Evolutionary conservation across 1,284 basidiomycete genomes (phyloP).

Genomic region (Malassezia yamatoensis): DNA sequence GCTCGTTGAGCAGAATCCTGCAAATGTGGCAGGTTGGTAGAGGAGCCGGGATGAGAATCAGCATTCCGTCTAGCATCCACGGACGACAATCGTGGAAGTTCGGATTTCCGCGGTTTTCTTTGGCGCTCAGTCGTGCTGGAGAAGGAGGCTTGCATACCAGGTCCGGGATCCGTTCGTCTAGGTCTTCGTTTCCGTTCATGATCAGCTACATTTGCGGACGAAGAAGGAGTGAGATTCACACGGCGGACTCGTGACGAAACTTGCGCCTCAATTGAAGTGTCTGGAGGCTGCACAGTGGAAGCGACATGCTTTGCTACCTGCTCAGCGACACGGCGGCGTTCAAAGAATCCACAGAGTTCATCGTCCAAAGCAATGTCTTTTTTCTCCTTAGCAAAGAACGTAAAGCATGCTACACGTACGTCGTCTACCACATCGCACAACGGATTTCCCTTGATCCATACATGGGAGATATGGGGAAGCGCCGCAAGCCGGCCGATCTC

Average conservation of each 20-base stretch:
- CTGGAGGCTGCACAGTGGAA: neutral
- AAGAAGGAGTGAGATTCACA: neutral
- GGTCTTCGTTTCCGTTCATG: conserved; percentile 7
- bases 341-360: conserved; percentile 62
- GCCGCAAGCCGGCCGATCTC: conserved; percentile 75
- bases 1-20: neutral
- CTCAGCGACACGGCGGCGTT: conserved; percentile 55
- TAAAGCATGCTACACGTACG: conserved; percentile 67
- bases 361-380: conserved; percentile 61
- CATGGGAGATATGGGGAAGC: conserved; percentile 57
- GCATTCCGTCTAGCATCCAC: neutral
- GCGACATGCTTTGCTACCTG: conserved; percentile 5
- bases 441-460: conserved; percentile 38
- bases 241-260: conserved; percentile 8
- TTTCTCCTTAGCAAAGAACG: conserved; percentile 70
- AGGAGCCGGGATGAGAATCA: too few species aligned
- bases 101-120: conserved; percentile 12
- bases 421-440: conserved; percentile 44
- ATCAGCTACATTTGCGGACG: neutral
- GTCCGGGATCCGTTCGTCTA: neutral
- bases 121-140: neutral
- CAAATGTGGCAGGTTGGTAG: neutral
- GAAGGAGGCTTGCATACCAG: neutral
- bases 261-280: conserved; percentile 1
- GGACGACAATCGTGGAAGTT: neutral